Evolutionary conservation across 495 filamentous ascomycete genomes (phyloP).

Genomic region (Friedmanniomyces endolithicus): DNA sequence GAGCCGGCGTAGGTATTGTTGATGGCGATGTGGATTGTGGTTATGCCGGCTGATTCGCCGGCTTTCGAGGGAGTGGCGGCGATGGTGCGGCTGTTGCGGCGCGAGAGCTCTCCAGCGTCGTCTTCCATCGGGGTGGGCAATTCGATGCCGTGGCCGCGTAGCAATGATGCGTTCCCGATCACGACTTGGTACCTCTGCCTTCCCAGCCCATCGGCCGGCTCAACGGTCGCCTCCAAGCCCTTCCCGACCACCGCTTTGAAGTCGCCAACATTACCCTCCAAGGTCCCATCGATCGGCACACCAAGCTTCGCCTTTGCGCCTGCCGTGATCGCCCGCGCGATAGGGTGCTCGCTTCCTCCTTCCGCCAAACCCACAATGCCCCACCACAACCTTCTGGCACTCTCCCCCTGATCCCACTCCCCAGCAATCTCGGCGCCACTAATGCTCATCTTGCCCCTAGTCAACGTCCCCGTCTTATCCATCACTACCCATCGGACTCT

Average conservation of each 20-base stretch:
- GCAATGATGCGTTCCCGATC: conserved; percentile 68
- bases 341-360: conserved; percentile 87
- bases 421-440: conserved; percentile 52
- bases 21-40: conserved; percentile 84
- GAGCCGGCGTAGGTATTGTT: conserved; percentile 66
- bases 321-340: conserved; percentile 69
- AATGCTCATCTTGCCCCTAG: conserved; percentile 87
- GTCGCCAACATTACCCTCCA: conserved; percentile 72
- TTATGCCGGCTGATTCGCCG: conserved; percentile 47
- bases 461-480: conserved; percentile 98
- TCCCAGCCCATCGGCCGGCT: conserved; percentile 55
- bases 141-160: conserved; percentile 52
- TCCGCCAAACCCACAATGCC: conserved; percentile 83
- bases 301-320: conserved; percentile 63
- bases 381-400: conserved; percentile 78
- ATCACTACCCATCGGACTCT: conserved; percentile 88
- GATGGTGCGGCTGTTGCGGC: conserved; percentile 34
- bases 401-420: conserved; percentile 56
- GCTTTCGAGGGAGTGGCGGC: conserved; percentile 21
- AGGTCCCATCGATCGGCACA: conserved; percentile 53
- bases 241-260: conserved; percentile 76
- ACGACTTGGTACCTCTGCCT: conserved; percentile 61
- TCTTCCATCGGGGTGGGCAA: conserved; percentile 51
- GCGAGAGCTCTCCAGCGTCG: neutral
- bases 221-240: conserved; percentile 70